phyloP scores from a whole-genome alignment of 108 stramenopile species.

The Ochromonas danica region DNA sequence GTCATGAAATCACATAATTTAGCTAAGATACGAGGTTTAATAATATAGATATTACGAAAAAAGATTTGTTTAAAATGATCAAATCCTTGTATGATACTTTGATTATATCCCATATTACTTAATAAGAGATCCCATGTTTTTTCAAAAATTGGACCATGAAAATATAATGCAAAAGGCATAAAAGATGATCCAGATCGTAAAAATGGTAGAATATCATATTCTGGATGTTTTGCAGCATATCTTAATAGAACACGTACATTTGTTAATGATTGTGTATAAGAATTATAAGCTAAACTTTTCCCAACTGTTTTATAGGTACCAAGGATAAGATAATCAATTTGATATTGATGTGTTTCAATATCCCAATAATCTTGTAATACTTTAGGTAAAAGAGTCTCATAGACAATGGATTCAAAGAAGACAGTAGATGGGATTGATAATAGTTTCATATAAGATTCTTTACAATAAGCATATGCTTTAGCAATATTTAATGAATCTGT shows the following conservation, averaged over 20 bases:
- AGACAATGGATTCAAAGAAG: constrained; percentile 15
- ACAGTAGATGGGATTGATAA: not conserved
- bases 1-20: not conserved
- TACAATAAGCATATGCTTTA: not conserved
- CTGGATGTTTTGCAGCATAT: not conserved
- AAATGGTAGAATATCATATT: not conserved
- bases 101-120: not conserved
- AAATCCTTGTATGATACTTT: not conserved
- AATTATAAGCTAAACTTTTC: not conserved
- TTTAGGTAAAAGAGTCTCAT: not conserved
- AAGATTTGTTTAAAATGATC: not conserved
- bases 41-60: not conserved
- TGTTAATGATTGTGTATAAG: not conserved
- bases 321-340: not conserved
- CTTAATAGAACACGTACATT: not conserved
- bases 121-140: not conserved
- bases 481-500: not conserved
- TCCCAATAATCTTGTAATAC: not conserved
- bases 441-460: not conserved
- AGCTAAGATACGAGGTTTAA: not conserved
- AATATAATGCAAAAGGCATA: not conserved
- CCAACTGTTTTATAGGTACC: constrained; percentile 12
- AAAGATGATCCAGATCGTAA: not conserved
- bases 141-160: not conserved
- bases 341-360: not conserved